A percentile compares a stretch with the other conserved stretches of the same genome.
Conservation (phyloP, 176 grass and related monocot species). For the Guadua angustifolia region DNA sequence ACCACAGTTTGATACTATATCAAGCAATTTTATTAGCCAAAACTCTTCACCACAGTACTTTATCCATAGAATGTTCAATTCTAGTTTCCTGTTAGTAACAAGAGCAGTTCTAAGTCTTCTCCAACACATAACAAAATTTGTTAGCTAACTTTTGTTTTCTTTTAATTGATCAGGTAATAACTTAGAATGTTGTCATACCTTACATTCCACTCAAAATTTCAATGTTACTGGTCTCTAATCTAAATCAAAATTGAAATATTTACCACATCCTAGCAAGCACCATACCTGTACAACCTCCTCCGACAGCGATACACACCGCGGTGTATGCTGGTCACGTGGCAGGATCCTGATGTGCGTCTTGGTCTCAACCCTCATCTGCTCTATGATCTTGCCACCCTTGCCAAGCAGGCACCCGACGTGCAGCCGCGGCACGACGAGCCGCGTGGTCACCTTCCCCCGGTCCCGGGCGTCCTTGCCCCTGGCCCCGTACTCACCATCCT, state of each 20-base stretch:
- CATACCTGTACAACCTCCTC: constrained; percentile 97
- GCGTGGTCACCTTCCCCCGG: constrained; percentile 70
- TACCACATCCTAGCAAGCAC: constrained; percentile 17
- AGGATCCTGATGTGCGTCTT: constrained; percentile 98
- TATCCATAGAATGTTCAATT: background rate
- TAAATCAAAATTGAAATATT: background rate
- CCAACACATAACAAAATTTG: background rate
- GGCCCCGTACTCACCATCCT: constrained; percentile 60
- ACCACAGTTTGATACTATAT: background rate
- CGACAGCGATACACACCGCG: constrained; percentile 70
- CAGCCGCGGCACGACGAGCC: constrained; percentile 74
- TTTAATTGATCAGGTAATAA: background rate
- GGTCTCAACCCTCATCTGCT: constrained; percentile 97
- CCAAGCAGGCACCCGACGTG: constrained; percentile 92
- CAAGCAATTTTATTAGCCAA: background rate
- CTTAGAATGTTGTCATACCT: background rate
- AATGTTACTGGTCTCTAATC: background rate
- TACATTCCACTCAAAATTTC: background rate
- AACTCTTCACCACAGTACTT: background rate
- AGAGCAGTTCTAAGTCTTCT: background rate
- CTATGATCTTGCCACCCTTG: constrained; percentile 92
- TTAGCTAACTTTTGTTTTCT: background rate
- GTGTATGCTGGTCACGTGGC: constrained; percentile 80
- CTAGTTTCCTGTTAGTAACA: background rate
- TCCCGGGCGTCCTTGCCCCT: constrained; percentile 63